Conservation (phyloP, 306 rosid species). For the Sophora flavescens region DNA sequence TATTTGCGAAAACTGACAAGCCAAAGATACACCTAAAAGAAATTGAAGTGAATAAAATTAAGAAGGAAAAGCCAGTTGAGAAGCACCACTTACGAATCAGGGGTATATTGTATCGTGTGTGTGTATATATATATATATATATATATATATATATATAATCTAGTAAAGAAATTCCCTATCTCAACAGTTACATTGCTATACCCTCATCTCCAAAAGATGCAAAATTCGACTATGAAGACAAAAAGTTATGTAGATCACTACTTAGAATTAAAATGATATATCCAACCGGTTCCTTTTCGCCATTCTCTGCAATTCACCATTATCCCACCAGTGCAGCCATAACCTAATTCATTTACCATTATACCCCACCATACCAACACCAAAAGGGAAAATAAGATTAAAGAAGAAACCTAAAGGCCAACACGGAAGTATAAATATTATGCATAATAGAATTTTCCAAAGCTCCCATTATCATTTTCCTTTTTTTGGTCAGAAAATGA, state of each 20-base stretch:
- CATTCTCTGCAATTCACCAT: slow-evolving; percentile 42
- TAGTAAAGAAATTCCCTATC: slow-evolving; percentile 51
- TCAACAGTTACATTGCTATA: slow-evolving; percentile 60
- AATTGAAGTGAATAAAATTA: neutral
- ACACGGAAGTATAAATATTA: slow-evolving; percentile 20
- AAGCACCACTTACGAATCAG: slow-evolving; percentile 41
- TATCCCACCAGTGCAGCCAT: slow-evolving; percentile 46
- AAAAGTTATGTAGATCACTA: slow-evolving; percentile 35
- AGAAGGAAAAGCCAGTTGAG: neutral
- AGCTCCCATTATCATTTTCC: slow-evolving; percentile 35
- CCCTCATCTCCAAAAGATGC: slow-evolving; percentile 49
- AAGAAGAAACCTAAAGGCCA: slow-evolving; percentile 38
- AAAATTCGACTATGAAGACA: too few relatives aligned
- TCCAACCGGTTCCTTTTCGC: slow-evolving; percentile 27
- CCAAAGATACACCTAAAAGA: slow-evolving; percentile 5
- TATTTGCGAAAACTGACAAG: slow-evolving; percentile 5
- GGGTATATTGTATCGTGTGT: slow-evolving; percentile 52
- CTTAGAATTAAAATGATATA: neutral
- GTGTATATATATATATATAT: slow-evolving; percentile 17
- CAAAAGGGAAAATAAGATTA: neutral
- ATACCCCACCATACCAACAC: slow-evolving; percentile 41
- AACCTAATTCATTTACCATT: slow-evolving; percentile 41
- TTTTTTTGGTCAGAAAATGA: slow-evolving; percentile 55
- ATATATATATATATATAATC: slow-evolving; percentile 39
- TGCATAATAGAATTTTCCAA: slow-evolving; percentile 35